These are phyloP conservation scores for Xylaria sp. DNA, from an alignment of 2,329 filamentous ascomycete genomes.

Conservation along the genomic window DNA sequence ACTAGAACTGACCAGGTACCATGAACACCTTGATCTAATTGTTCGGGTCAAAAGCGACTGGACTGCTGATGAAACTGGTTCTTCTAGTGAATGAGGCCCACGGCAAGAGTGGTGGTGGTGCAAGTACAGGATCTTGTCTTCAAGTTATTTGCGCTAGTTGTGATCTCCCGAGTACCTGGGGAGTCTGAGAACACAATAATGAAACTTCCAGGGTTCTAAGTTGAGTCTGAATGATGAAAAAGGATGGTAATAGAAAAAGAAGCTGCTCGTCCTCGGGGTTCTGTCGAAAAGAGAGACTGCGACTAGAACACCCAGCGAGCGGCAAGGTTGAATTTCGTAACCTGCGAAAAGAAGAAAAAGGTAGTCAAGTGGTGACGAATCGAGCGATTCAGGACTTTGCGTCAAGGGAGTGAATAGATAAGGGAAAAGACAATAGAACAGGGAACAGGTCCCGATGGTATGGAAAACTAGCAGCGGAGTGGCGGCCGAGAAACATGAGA, in stretches of 20 bases:
- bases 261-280: conserved; percentile 30
- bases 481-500: conserved; percentile 32
- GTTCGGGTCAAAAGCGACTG: background rate
- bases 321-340: conserved; percentile 44
- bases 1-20: conserved; percentile 27
- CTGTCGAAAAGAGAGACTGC: conserved; percentile 44
- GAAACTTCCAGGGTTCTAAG: conserved; percentile 52
- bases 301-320: conserved; percentile 38
- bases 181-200: conserved; percentile 47
- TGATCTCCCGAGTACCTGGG: conserved; percentile 9
- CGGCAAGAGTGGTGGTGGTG: too few relatives aligned
- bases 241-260: conserved; percentile 36
- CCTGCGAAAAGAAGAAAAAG: conserved; percentile 41
- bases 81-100: too few relatives aligned
- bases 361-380: conserved; percentile 33
- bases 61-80: background rate
- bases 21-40: conserved; percentile 17
- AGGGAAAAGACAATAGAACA: conserved; percentile 45
- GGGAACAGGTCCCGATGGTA: conserved; percentile 41
- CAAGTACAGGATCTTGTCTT: background rate
- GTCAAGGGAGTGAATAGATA: conserved; percentile 43
- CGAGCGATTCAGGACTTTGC: conserved; percentile 35
- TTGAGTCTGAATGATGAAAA: conserved; percentile 40
- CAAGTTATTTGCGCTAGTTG: background rate
- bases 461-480: conserved; percentile 30